Evolutionary conservation across 2,329 filamentous ascomycete genomes (phyloP), one percentile per base, ranked within the genome.

Genomic region (Penicillium sp.): DNA sequence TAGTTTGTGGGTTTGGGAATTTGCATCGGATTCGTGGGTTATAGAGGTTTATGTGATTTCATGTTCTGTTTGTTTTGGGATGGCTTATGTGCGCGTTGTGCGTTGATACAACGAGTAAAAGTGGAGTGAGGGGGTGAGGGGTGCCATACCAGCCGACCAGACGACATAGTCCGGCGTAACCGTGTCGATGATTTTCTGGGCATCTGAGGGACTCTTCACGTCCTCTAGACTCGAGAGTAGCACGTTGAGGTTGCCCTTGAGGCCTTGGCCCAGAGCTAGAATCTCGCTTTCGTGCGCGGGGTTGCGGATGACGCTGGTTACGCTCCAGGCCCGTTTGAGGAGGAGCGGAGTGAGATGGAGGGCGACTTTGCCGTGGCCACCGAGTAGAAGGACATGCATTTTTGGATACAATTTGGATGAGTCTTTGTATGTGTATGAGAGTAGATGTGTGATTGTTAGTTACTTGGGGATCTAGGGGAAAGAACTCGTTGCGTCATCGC

Each of bases 361-460:
- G 63, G 90, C 84, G 58, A 94, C 76, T 72, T 92, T 91, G 76
- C 91, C 91, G 77, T 92, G 90, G 67, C 90, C 91, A 68, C 90
- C 90, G 61, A 94, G 84, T 63, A 94, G 76, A 59, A 92, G 85
- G 58, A 92, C 84, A 79, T 73, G 78, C 69, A 72, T 72, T 55
- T 50, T 53, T 70, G 54, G 23, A 25, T 15, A 5, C 44, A 15
- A 16, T 38, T 47, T 34, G 5, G 5, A 31, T 29, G 15, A 16
- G 8, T 11, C 6, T 45, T n/a, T 36, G 47, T 25, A 2, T 21
- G 13, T 16, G 44, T 21, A 21, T 16, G 10, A 15, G 34, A 10
- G 27, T 21, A 50, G 15, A 27, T 34, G n/a, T 43, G 3, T 49
- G 34, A 39, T n/a, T 21, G 19, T 23, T 23, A 6, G 31, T 13